phyloP scores from a whole-genome alignment of 1,139 yeast genomes.

The Taphrina betulina region DNA sequence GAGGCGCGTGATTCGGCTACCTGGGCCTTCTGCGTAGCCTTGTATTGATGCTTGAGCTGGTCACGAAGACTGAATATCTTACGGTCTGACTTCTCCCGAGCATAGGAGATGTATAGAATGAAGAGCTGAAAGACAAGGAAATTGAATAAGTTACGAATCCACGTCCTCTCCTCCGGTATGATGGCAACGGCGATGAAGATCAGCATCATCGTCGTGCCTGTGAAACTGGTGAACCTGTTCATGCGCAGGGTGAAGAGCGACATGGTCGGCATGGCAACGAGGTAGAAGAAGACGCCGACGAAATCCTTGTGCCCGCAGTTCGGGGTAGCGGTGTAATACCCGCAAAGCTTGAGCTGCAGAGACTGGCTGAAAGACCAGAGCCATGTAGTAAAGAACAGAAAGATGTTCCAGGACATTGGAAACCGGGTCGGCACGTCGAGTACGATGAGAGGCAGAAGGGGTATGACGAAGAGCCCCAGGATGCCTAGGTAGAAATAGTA shows the following conservation, averaged over 20 bases:
- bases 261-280: constrained; percentile 22
- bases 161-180: constrained; percentile 6
- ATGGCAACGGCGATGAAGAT: constrained; percentile 10
- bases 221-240: constrained; percentile 4
- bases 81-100: constrained; percentile 23
- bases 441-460: constrained; percentile 7
- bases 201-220: constrained; percentile 10
- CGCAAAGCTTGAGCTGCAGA: constrained; percentile 14
- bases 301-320: constrained; percentile 19
- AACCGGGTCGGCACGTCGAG: constrained; percentile 15
- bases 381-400: constrained; percentile 17
- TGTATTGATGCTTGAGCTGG: constrained; percentile 25
- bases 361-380: constrained; percentile 15
- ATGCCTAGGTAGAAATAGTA: constrained; percentile 12
- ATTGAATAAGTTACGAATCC: constrained; percentile 27
- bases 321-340: constrained; percentile 9
- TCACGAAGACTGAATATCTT: constrained; percentile 20
- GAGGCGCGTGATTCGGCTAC: constrained; percentile 23
- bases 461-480: constrained; percentile 14
- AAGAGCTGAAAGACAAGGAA: constrained; percentile 12
- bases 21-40: constrained; percentile 32
- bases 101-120: constrained; percentile 23
- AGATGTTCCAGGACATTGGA: constrained; percentile 16
- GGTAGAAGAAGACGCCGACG: constrained; percentile 24
- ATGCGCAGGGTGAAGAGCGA: constrained; percentile 13